These are phyloP conservation scores for Coprinopsis marcescibilis DNA, from an alignment of 768 basidiomycete genomes.

Conservation along the genomic window DNA sequence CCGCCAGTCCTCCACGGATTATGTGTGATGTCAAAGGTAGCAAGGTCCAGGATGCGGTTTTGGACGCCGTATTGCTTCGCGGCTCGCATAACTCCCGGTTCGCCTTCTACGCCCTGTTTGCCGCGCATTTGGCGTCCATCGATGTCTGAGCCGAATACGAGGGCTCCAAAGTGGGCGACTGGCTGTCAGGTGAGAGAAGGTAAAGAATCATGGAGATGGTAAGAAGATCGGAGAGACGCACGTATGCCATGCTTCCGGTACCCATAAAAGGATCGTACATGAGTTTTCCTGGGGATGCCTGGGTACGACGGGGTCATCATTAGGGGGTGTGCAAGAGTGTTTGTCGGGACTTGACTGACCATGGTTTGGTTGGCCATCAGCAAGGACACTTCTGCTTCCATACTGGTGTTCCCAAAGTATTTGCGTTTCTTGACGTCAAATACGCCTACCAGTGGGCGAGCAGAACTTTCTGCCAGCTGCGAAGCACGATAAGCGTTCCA, in stretches of 20 bases:
- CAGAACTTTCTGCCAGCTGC: conserved; percentile 56
- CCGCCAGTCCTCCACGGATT: conserved; percentile 87
- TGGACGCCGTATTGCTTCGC: conserved; percentile 80
- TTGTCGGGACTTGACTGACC: conserved; percentile 47
- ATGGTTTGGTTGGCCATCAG: conserved; percentile 96
- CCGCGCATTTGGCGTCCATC: conserved; percentile 97
- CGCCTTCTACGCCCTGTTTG: conserved; percentile 49
- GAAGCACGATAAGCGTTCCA: conserved; percentile 6
- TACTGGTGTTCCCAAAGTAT: conserved; percentile 94
- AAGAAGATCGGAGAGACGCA: conserved; percentile 25
- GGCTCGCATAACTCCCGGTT: conserved; percentile 72
- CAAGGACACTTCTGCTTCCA: conserved; percentile 94
- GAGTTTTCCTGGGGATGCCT: conserved; percentile 86
- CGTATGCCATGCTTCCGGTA: conserved; percentile 89
- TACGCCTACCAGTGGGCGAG: conserved; percentile 57
- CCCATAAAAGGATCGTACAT: conserved; percentile 96
- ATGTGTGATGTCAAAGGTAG: conserved; percentile 89
- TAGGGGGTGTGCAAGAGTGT: not conserved
- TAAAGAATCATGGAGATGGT: not conserved
- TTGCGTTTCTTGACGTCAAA: conserved; percentile 87
- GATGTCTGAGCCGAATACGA: conserved; percentile 89
- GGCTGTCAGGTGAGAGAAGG: conserved; percentile 43
- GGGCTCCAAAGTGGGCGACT: conserved; percentile 80
- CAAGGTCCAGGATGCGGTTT: conserved; percentile 71
- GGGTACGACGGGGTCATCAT: not conserved